Evolutionary conservation across 2,329 filamentous ascomycete species (phyloP).

Genomic region (Delphinella strobiligena): DNA sequence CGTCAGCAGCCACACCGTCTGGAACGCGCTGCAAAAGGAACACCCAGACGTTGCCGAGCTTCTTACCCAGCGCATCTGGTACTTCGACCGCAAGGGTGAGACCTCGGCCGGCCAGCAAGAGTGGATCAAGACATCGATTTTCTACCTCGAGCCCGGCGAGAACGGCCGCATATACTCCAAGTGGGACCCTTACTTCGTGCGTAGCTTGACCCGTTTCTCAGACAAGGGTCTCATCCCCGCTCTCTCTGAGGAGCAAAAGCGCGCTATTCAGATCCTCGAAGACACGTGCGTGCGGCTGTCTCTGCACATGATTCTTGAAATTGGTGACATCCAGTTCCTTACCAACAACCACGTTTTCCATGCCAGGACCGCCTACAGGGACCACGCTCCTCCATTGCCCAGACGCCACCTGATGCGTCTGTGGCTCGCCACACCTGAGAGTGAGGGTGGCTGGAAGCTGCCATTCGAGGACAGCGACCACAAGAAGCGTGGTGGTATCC

Average conservation of each 20-base stretch:
- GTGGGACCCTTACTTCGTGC: slow-evolving; percentile 84
- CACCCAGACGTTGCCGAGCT: slow-evolving; percentile 67
- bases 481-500: slow-evolving; percentile 80
- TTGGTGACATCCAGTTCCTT: slow-evolving; percentile 81
- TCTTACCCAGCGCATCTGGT: slow-evolving; percentile 71
- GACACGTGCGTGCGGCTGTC: slow-evolving; percentile 60
- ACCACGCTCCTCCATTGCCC: slow-evolving; percentile 55
- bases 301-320: slow-evolving; percentile 74
- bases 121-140: slow-evolving; percentile 59
- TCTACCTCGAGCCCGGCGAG: slow-evolving; percentile 62
- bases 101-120: slow-evolving; percentile 60
- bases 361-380: slow-evolving; percentile 68
- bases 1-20: slow-evolving; percentile 66
- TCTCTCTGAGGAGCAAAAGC: slow-evolving; percentile 55
- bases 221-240: slow-evolving; percentile 61
- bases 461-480: slow-evolving; percentile 71
- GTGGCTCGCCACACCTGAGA: slow-evolving; percentile 73
- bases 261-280: slow-evolving; percentile 60
- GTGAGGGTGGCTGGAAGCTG: slow-evolving; percentile 73
- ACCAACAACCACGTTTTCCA: slow-evolving; percentile 72
- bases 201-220: slow-evolving; percentile 62
- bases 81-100: slow-evolving; percentile 87
- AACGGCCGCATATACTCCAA: slow-evolving; percentile 64
- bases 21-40: slow-evolving; percentile 64
- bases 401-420: slow-evolving; percentile 69